Percentiles rank a stretch among this genome's conserved stretches.
These are phyloP conservation scores for Pseudozyma flocculosa DNA, from an alignment of 1,284 basidiomycete genomes.

Conservation along the genomic window DNA sequence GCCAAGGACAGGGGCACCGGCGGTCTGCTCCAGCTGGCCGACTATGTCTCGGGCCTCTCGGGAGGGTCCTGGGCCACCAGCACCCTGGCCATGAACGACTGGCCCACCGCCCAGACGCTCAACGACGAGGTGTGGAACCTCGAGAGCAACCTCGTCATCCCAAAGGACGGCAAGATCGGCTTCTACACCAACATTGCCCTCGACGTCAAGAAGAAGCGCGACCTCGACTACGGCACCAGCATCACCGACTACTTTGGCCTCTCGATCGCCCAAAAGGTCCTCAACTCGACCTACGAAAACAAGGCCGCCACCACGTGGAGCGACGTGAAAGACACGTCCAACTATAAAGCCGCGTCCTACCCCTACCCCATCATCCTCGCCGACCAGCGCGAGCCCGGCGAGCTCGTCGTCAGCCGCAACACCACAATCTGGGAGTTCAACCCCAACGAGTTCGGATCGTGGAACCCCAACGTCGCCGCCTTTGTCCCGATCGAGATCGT, in stretches of 20 bases:
- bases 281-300: constrained; percentile 45
- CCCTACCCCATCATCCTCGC: constrained; percentile 61
- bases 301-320: constrained; percentile 45
- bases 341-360: constrained; percentile 36
- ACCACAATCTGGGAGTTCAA: constrained; percentile 61
- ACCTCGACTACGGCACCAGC: constrained; percentile 30
- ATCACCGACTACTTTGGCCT: constrained; percentile 55
- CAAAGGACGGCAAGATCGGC: constrained; percentile 56
- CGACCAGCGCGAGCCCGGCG: constrained; percentile 61
- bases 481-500: constrained; percentile 54
- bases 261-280: constrained; percentile 46
- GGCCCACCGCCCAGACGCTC: constrained; percentile 45
- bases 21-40: constrained; percentile 52
- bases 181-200: constrained; percentile 59
- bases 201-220: constrained; percentile 42
- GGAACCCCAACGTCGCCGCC: constrained; percentile 56
- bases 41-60: constrained; percentile 51
- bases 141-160: constrained; percentile 60
- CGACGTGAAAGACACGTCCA: constrained; percentile 44
- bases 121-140: constrained; percentile 59
- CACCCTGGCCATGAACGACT: constrained; percentile 47
- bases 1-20: constrained; percentile 47
- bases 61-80: constrained; percentile 54
- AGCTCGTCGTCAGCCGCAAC: constrained; percentile 60
- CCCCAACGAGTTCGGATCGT: constrained; percentile 62